Percentiles rank a stretch among this genome's conserved stretches.
Conservation (phyloP, 441 rosid genomes). For the Erodium trifolium region DNA sequence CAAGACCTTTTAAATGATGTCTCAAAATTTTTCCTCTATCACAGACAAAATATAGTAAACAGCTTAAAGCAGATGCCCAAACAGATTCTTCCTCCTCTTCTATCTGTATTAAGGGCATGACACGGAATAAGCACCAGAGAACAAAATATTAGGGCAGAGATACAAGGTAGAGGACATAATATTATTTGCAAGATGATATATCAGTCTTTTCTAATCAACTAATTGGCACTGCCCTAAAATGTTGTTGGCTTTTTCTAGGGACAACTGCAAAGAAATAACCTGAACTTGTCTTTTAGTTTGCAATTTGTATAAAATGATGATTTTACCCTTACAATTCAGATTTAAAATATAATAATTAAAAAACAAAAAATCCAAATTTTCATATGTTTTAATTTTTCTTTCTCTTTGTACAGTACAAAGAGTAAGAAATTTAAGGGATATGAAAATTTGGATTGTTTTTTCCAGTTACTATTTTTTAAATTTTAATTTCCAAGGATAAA, state of each 20-base stretch:
- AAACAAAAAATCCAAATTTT: no score
- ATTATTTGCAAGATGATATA: neutral
- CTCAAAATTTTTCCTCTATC: conserved; percentile 85
- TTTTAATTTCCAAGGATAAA: no score
- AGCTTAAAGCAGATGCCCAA: conserved; percentile 96
- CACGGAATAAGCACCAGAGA: conserved; percentile 13
- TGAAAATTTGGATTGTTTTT: no score
- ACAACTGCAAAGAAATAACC: no score
- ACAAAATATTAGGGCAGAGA: neutral
- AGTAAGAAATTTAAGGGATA: no score
- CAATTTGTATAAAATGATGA: no score
- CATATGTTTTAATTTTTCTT: no score
- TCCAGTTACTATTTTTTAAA: no score
- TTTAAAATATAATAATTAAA: no score
- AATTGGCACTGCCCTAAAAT: neutral
- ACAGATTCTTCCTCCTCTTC: conserved; percentile 89
- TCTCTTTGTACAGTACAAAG: no score
- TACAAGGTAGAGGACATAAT: neutral
- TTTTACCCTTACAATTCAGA: no score
- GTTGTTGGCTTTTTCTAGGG: neutral
- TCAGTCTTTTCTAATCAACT: neutral
- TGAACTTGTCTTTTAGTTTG: no score
- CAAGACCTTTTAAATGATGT: conserved; percentile 79
- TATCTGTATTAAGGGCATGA: conserved; percentile 38
- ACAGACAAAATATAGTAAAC: conserved; percentile 89